These are phyloP conservation scores for Glomus cerebriforme DNA, from an alignment of 192 early-diverging fungal species.

Conservation along the genomic window DNA sequence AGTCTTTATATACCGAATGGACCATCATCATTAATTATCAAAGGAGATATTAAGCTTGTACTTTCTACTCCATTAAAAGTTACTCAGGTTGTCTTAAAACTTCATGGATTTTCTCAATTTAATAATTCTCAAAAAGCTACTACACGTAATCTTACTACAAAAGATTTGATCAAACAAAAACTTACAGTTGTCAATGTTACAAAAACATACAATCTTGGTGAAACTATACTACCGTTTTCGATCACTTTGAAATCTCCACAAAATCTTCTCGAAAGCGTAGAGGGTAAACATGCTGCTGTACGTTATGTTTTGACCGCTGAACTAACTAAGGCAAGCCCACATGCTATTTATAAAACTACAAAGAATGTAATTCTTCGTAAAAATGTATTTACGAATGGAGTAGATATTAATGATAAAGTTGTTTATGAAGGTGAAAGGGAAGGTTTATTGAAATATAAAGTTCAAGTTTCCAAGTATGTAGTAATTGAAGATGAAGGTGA, in stretches of 20 bases:
- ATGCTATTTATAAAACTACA: conserved; percentile 17
- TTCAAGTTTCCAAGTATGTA: conserved; percentile 22
- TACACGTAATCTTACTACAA: conserved; percentile 19
- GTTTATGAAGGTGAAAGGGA: conserved; percentile 22
- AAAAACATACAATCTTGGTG: conserved; percentile 23
- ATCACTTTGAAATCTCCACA: conserved; percentile 16
- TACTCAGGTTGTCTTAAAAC: conserved; percentile 29
- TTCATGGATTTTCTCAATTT: conserved; percentile 33
- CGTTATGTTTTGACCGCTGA: conserved; percentile 27
- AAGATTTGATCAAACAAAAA: conserved; percentile 36
- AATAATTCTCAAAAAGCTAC: conserved; percentile 30
- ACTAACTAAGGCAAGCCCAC: conserved; percentile 23
- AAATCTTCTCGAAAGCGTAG: conserved; percentile 17
- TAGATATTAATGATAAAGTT: conserved; percentile 23
- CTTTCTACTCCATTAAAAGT: conserved; percentile 27
- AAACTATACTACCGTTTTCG: conserved; percentile 6
- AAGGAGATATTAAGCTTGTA: conserved; percentile 19
- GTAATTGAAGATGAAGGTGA: conserved; percentile 4
- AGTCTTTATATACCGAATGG: conserved; percentile 6
- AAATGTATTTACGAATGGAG: background rate
- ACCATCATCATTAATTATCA: conserved; percentile 6
- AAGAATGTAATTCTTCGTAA: conserved; percentile 32
- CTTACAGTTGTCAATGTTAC: conserved; percentile 26
- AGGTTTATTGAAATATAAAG: conserved; percentile 28
- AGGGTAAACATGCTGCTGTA: conserved; percentile 29